phyloP scores from a whole-genome alignment of 345 rosid species.

The Pistacia vera region DNA sequence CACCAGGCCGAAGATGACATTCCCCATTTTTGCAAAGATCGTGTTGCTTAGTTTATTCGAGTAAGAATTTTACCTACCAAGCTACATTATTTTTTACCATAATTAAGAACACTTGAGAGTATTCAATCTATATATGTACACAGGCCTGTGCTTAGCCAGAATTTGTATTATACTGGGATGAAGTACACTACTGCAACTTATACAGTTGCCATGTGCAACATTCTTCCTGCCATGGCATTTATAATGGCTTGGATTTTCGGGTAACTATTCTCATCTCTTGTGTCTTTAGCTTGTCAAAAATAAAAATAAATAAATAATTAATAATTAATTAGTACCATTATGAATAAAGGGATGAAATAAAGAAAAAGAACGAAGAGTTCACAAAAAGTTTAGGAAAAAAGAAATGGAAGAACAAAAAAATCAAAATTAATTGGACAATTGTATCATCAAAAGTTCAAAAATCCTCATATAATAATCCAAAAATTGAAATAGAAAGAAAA shows the following conservation, averaged over 20 bases:
- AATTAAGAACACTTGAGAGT: too few relatives aligned
- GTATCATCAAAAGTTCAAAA: too few relatives aligned
- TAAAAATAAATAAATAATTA: too few relatives aligned
- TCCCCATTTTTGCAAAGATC: constrained; percentile 64
- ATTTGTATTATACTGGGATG: constrained; percentile 65
- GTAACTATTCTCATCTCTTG: constrained; percentile 26
- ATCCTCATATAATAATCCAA: too few relatives aligned
- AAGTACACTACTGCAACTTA: constrained; percentile 74
- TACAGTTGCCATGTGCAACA: constrained; percentile 64
- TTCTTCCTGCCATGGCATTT: constrained; percentile 75
- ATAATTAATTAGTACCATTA: too few relatives aligned
- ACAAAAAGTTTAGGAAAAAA: too few relatives aligned
- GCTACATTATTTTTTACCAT: too few relatives aligned
- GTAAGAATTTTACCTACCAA: background rate
- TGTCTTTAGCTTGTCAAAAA: background rate
- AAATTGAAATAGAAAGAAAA: too few relatives aligned
- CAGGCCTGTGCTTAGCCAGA: constrained; percentile 49
- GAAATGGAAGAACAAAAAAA: too few relatives aligned
- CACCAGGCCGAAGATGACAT: constrained; percentile 77
- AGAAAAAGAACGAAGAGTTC: too few relatives aligned
- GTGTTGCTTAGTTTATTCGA: constrained; percentile 19
- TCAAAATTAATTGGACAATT: too few relatives aligned
- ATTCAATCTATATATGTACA: background rate
- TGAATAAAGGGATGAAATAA: background rate
- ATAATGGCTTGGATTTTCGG: constrained; percentile 58